phyloP scores from a whole-genome alignment of 2,329 filamentous ascomycete genomes.

The Paecilomyces dactylethromorphus region DNA sequence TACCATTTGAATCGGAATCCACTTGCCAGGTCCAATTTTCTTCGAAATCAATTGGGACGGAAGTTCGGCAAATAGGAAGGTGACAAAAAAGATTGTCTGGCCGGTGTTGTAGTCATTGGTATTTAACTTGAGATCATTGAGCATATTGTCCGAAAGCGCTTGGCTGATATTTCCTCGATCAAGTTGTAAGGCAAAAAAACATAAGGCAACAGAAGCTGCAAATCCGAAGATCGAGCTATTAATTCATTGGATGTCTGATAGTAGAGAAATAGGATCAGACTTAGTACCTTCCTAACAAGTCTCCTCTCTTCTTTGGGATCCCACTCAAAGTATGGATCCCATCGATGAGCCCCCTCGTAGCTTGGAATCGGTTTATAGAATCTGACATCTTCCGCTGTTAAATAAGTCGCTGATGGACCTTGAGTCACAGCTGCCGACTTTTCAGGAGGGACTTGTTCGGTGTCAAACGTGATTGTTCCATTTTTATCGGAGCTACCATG shows the following conservation, averaged over 20 bases:
- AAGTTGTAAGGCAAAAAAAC: constrained; percentile 58
- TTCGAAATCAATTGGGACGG: constrained; percentile 51
- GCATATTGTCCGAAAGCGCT: constrained; percentile 56
- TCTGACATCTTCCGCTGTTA: constrained; percentile 25
- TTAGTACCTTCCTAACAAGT: constrained; percentile 31
- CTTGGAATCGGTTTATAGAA: constrained; percentile 33
- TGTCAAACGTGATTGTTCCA: too few relatives aligned
- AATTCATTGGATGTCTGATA: too few relatives aligned
- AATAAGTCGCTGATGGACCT: too few relatives aligned
- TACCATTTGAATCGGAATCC: constrained; percentile 54
- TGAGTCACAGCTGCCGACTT: too few relatives aligned
- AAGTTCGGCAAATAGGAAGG: constrained; percentile 41
- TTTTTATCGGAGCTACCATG: too few relatives aligned
- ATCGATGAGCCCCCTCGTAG: constrained; percentile 44
- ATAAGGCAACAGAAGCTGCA: not conserved
- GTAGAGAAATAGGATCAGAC: too few relatives aligned
- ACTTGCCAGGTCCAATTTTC: constrained; percentile 47
- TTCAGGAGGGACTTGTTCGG: too few relatives aligned
- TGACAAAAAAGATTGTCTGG: constrained; percentile 32
- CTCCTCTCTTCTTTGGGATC: constrained; percentile 35
- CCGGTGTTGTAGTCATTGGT: constrained; percentile 41
- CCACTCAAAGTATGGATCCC: constrained; percentile 43
- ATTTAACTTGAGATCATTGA: constrained; percentile 44
- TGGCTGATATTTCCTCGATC: constrained; percentile 58
- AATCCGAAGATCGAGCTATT: too few relatives aligned